A percentile compares a stretch with the other conserved stretches of the same genome.
These are phyloP conservation scores for Rhodotorula glutinis DNA, from an alignment of 1,284 basidiomycete genomes.

Conservation along the genomic window DNA sequence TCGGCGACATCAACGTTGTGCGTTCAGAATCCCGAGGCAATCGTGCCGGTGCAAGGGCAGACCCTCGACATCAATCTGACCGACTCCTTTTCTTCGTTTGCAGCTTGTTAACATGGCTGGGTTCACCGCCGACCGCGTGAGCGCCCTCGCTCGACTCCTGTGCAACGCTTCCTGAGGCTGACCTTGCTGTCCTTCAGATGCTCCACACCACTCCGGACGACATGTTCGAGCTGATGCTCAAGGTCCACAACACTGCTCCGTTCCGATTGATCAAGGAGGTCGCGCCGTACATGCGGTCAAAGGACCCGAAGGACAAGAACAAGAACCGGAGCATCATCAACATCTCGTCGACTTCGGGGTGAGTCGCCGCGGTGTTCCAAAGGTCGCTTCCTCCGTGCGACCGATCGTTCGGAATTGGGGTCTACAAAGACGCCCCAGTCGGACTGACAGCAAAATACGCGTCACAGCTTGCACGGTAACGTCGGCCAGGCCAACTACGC, in stretches of 20 bases:
- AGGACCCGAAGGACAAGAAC: conserved; percentile 55
- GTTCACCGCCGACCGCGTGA: conserved; percentile 6
- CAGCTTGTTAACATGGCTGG: conserved; percentile 12
- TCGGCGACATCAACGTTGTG: conserved; percentile 11
- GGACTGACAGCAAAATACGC: conserved; percentile 47
- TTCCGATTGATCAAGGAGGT: conserved; percentile 80
- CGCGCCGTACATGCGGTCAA: conserved; percentile 77
- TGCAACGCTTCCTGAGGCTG: conserved; percentile 15
- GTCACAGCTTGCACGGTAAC: conserved; percentile 73
- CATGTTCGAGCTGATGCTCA: conserved; percentile 73
- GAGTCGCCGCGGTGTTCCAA: conserved; percentile 21
- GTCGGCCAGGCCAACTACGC: conserved; percentile 70
- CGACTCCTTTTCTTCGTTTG: too few relatives aligned
- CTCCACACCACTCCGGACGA: conserved; percentile 80
- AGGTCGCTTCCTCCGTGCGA: too few relatives aligned
- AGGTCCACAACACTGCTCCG: conserved; percentile 75
- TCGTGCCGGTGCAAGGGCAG: not conserved
- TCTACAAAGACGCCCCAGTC: too few relatives aligned
- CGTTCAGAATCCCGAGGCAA: not conserved
- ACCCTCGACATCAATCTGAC: too few relatives aligned
- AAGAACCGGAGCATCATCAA: conserved; percentile 67
- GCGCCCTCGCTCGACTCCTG: not conserved
- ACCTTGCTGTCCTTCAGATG: conserved; percentile 53
- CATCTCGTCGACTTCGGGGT: conserved; percentile 68
- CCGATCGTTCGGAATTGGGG: too few relatives aligned